Evolutionary conservation across 805 yeast genomes (phyloP).

Genomic region (Kurtzmaniella fragi): DNA sequence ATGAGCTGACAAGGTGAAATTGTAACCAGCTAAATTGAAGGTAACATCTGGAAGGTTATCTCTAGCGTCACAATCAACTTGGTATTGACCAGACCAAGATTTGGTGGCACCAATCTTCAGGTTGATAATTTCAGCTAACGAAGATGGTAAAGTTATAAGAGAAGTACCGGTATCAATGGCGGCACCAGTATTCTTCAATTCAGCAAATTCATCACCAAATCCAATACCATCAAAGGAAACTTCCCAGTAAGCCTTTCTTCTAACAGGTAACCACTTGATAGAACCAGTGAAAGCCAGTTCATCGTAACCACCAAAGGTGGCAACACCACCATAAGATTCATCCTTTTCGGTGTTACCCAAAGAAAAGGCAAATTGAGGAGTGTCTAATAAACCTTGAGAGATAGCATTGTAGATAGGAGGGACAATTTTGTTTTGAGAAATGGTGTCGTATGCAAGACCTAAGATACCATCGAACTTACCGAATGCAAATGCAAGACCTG

Average conservation of each 20-base stretch:
- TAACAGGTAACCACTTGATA: slow-evolving; percentile 92
- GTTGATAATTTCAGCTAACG: slow-evolving; percentile 91
- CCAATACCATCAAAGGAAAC: slow-evolving; percentile 88
- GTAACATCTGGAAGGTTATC: slow-evolving; percentile 87
- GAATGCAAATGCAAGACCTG: slow-evolving; percentile 96
- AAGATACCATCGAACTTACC: slow-evolving; percentile 98
- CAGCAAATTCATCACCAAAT: slow-evolving; percentile 88
- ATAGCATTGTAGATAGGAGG: slow-evolving; percentile 95
- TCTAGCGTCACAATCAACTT: slow-evolving; percentile 84
- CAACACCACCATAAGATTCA: slow-evolving; percentile 77
- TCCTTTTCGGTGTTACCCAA: slow-evolving; percentile 72
- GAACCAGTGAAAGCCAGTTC: slow-evolving; percentile 72
- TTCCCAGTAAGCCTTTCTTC: slow-evolving; percentile 99
- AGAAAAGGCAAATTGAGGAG: slow-evolving; percentile 83
- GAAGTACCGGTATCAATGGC: slow-evolving; percentile 99
- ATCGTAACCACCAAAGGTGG: slow-evolving; percentile 94
- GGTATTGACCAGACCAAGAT: slow-evolving; percentile 96
- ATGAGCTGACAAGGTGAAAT: slow-evolving; percentile 83
- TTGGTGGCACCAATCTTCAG: slow-evolving; percentile 96
- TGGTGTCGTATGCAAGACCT: slow-evolving; percentile 90
- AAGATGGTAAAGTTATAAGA: slow-evolving; percentile 88
- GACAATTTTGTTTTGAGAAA: slow-evolving; percentile 81
- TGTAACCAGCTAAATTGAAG: slow-evolving; percentile 81
- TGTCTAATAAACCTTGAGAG: slow-evolving; percentile 73
- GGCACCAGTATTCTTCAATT: slow-evolving; percentile 81